Evolutionary conservation across 2,329 filamentous ascomycete genomes (phyloP), one percentile per base, ranked within the genome.

Genomic region (Lojkania enalia): DNA sequence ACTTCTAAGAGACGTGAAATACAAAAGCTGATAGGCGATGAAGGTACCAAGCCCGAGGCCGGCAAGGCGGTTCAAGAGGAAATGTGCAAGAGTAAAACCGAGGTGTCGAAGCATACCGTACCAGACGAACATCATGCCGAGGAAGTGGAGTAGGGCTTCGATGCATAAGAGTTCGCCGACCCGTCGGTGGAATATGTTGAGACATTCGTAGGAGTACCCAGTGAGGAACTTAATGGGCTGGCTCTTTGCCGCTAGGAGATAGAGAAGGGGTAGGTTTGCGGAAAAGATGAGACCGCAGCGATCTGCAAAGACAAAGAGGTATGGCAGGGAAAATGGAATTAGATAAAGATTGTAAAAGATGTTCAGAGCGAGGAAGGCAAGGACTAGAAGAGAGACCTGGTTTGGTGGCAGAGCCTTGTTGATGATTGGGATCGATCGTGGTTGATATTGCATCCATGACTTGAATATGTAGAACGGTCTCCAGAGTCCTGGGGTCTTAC

Each of bases 241-340:
- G 47, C 83, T 86, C 63, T 87, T 87, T 21, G 84, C 83, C 2
- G 80, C 77, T 3, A 87, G 72, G 3, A 86, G 70, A 60, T 87
- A 86, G 2, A 86, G 71, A 29, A 78, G 64, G 3, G 77, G 76
- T 1, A 80, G 63, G 44, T 79, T 80, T 9, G 73, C 71, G 13
- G 72, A 71, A 53, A 79, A 78, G 2, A 83, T 58, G 31, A 78
- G 71, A 4, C 80, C 80, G 27, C 77, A 74, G 20, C 81, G 73
- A 57, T 85, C 81, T 45, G 79, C 77, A 36, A 84, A 77, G 41
- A 81, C 73, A 60, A 84, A 82, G 43, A 81, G 70, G 56, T 76
- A 76, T 35, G 71, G 63, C n/a, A 73, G 52, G 11, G 70, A 68
- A 14, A 81, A 60, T 0, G 77, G 74, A 21, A 79, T 73, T 44